Percentiles rank a stretch among this genome's conserved stretches.
Evolutionary conservation across 805 yeast species (phyloP).

Genomic region (Saturnispora kantuleensis): DNA sequence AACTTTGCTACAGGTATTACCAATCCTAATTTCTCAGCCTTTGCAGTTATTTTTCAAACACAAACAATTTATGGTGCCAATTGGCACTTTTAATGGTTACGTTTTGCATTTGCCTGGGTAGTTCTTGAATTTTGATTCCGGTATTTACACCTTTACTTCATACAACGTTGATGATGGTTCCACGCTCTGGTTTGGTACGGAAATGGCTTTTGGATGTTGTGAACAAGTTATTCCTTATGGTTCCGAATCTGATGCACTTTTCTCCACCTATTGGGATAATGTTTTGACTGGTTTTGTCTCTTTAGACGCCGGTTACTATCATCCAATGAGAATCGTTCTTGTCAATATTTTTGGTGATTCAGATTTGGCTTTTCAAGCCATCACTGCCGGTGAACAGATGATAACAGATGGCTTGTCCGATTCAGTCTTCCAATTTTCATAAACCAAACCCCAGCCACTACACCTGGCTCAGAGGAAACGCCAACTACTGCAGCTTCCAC

Average conservation of each 20-base stretch:
- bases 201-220: not conserved
- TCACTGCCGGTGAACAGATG: not conserved
- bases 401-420: not conserved
- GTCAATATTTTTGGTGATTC: not conserved
- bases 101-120: not conserved
- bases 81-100: not conserved
- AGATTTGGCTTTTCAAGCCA: not conserved
- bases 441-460: no score
- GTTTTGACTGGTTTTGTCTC: no score
- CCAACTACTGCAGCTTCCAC: no score
- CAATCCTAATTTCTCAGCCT: not conserved
- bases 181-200: constrained; percentile 23
- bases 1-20: not conserved
- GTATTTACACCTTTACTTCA: constrained; percentile 19
- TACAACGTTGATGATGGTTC: constrained; percentile 22
- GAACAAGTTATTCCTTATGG: not conserved
- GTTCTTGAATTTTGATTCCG: constrained; percentile 13
- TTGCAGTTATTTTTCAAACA: no score
- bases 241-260: no score
- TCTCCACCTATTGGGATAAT: no score
- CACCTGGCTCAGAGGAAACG: no score
- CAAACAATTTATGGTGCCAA: no score
- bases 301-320: no score
- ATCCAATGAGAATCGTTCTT: no score
- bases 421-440: not conserved